These are phyloP conservation scores for Ettlia oleoabundans DNA, from an alignment of 139 green algal genomes.

Conservation along the genomic window DNA sequence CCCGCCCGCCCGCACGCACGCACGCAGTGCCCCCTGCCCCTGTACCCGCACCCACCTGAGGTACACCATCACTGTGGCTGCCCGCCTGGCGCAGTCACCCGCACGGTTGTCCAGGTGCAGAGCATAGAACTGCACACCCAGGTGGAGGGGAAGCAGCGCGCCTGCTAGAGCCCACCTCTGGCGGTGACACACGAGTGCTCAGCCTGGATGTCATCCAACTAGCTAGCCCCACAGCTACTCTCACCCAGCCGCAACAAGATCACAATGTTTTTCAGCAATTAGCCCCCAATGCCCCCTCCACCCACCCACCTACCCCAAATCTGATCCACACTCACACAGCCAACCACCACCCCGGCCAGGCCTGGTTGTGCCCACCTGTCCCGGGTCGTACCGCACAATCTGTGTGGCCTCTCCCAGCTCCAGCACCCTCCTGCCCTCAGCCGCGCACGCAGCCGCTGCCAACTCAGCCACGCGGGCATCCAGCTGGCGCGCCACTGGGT, in stretches of 20 bases:
- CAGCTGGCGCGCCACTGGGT: conserved; percentile 46
- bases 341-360: neutral
- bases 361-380: neutral
- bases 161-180: too few species aligned
- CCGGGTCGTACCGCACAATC: conserved; percentile 39
- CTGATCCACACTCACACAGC: neutral
- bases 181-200: neutral
- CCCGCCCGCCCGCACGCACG: too few species aligned
- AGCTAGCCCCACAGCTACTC: too few species aligned
- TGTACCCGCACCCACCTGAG: too few species aligned
- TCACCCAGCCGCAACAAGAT: too few species aligned
- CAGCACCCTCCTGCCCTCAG: conserved; percentile 32
- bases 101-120: conserved; percentile 80
- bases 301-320: neutral
- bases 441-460: conserved; percentile 29
- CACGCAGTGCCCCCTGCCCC: too few species aligned
- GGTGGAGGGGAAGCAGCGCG: neutral
- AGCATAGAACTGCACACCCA: conserved; percentile 58
- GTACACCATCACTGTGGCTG: conserved; percentile 78
- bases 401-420: conserved; percentile 48
- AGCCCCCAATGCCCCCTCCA: too few species aligned
- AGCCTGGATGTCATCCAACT: too few species aligned
- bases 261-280: too few species aligned
- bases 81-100: conserved; percentile 50
- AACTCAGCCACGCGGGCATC: conserved; percentile 56